Evolutionary conservation across 768 basidiomycete species (phyloP).

Genomic region (Lepiota brunneoincarnata): DNA sequence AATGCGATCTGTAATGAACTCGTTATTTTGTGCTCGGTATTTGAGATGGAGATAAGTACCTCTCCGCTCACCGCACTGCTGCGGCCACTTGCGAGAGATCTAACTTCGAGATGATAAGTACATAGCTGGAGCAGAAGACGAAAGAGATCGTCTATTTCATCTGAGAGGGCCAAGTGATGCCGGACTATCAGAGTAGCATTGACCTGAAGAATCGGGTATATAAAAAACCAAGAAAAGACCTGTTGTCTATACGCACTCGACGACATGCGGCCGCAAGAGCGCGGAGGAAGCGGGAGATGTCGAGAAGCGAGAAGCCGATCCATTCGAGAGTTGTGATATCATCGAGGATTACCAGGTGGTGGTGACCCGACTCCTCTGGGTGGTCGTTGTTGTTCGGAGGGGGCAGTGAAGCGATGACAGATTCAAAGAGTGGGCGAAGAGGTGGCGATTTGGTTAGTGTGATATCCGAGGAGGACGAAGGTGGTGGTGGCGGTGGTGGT

Average conservation of each 20-base stretch:
- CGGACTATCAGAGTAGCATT: slow-evolving; percentile 58
- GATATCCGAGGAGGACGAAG: slow-evolving; percentile 14
- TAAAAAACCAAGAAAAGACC: background rate
- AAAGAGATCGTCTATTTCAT: slow-evolving; percentile 59
- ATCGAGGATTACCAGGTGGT: slow-evolving; percentile 61
- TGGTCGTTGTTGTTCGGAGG: slow-evolving; percentile 18
- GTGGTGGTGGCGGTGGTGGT: slow-evolving; percentile 9
- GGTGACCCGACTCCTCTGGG: slow-evolving; percentile 14
- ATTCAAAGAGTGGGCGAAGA: slow-evolving; percentile 23
- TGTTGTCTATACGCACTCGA: slow-evolving; percentile 38
- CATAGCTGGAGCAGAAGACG: slow-evolving; percentile 58
- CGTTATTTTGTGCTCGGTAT: background rate
- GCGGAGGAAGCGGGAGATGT: slow-evolving; percentile 56
- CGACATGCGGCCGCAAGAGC: slow-evolving; percentile 55
- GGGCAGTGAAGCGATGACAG: slow-evolving; percentile 34
- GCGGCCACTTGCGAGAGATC: slow-evolving; percentile 67
- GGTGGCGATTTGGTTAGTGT: slow-evolving; percentile 13
- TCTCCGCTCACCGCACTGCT: slow-evolving; percentile 81
- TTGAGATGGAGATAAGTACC: slow-evolving; percentile 33
- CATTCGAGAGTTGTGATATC: slow-evolving; percentile 68
- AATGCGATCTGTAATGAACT: slow-evolving; percentile 47
- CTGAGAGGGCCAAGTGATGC: slow-evolving; percentile 56
- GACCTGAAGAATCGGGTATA: slow-evolving; percentile 32
- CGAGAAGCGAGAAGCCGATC: slow-evolving; percentile 55
- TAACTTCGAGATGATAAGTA: slow-evolving; percentile 70